phyloP scores from a whole-genome alignment of 345 rosid genomes.

The Brassica nigra region DNA sequence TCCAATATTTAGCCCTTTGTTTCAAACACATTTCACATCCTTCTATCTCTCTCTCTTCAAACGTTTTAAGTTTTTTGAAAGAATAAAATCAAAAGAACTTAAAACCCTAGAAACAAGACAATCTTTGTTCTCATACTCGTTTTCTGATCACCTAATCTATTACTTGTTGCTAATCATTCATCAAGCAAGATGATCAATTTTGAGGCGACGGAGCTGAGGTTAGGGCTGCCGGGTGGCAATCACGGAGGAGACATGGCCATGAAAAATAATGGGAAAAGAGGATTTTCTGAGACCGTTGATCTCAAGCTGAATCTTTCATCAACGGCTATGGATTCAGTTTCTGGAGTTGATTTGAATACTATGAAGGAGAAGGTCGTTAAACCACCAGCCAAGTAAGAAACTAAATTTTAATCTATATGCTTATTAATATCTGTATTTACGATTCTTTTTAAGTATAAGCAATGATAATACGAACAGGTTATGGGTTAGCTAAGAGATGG shows the following conservation, averaged over 20 bases:
- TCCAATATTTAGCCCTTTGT: slow-evolving; percentile 37
- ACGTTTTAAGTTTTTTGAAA: neutral
- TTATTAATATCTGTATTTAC: neutral
- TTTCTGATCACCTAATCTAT: neutral
- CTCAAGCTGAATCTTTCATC: slow-evolving; percentile 75
- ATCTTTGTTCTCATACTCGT: slow-evolving; percentile 12
- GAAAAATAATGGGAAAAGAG: slow-evolving; percentile 61
- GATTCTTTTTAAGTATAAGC: neutral
- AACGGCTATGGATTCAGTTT: slow-evolving; percentile 39
- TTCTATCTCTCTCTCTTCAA: slow-evolving; percentile 2
- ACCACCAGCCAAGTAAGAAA: slow-evolving; percentile 67
- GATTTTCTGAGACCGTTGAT: slow-evolving; percentile 64
- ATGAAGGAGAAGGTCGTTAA: slow-evolving; percentile 49
- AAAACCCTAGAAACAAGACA: slow-evolving; percentile 5
- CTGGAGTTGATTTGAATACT: slow-evolving; percentile 20
- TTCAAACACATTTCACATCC: slow-evolving; percentile 35
- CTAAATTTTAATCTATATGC: neutral
- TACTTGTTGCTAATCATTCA: neutral
- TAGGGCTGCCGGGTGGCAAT: slow-evolving; percentile 66
- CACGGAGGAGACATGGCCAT: slow-evolving; percentile 28
- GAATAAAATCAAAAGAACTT: neutral
- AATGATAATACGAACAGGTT: neutral
- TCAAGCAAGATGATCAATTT: slow-evolving; percentile 58
- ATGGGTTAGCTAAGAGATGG: neutral
- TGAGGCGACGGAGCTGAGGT: slow-evolving; percentile 83